Base-by-base conservation (phyloP, 176 grass and related monocot genomes). In the Areca catechu region DNA sequence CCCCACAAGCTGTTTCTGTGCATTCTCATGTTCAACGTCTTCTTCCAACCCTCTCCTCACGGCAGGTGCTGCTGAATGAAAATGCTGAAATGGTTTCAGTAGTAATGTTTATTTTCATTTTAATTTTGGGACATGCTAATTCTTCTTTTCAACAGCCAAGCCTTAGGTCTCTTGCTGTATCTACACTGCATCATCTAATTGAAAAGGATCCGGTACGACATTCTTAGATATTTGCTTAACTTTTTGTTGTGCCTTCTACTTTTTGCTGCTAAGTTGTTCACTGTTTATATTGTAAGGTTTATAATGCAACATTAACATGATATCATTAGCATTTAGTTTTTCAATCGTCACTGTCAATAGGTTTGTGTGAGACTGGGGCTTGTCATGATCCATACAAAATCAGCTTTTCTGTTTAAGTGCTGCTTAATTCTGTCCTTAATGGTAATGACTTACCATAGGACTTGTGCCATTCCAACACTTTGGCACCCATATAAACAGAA, bases 1-100 rank as follows among this genome's bases (percentile, higher is more conserved):
- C 92, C 34, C 92, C 92, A 69, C 92, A 85, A 91, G 92, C 92
- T 80, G 87, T 80, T 66, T 79, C 92, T 55, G 83, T 97, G 72
- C 83, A 88, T 74, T 77, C 72, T 60, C 93, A 97, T 83, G 93
- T 97, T 76, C 71, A 67, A 78, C 62, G 76, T 91, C 87, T 91
- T 72, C 47, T 91, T 50, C 87, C 78, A 7, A 97, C 73, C 0
- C 93, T 97, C 68, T 88, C 61, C 83, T 97, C 93, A 57, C 75
- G 87, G 82, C 93, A 96, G 86, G 91, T 96, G 71, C 1, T 50
- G 15, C 50, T 70, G 25, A 19, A 59, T 10, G 4, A 15, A 18
- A 54, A 22, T 34, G 23, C 30, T 7, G 4, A 16, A 52, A 20
- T 71, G 9, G 15, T 29, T 10, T 15, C 16, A n/a, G 53, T 48